Evolutionary conservation across 768 basidiomycete species (phyloP), one percentile per base, ranked within the genome.

Genomic region (Daedaleopsis nitida): DNA sequence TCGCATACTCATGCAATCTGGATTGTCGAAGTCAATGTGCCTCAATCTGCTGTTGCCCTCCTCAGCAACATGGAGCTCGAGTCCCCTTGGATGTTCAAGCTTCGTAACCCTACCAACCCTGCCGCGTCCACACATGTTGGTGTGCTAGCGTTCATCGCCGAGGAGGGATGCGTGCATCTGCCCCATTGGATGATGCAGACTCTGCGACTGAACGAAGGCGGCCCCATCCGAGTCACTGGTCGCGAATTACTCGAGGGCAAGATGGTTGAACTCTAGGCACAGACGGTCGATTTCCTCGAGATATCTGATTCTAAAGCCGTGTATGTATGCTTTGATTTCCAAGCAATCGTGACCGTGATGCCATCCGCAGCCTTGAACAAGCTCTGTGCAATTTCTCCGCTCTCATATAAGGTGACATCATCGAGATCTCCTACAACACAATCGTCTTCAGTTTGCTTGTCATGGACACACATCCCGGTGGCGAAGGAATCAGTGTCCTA

Each of bases 121-220:
- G 92, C 86, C 37, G 91, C 84, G 56, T 95, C 85, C 21, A 98
- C 97, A 1, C 94, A 99, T 72, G 92, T 92, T 1, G 97, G 97
- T 80, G 97, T 99, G 27, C 84, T 99, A 32, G 97, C 99, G 72
- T 99, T 99, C 76, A 98, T 98, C 65, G 96, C 97, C 2, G 90
- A 97, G 58, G 96, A 98, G 74, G 97, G 97, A 13, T 82, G 91
- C 14, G 96, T 96, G 3, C 91, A 98, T 78, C 80, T 99, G 16
- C 97, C 97, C 0, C 91, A 94, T 67, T 99, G 97, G 97, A 96
- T 99, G 92, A 99, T 99, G 96, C 95, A 91, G 78, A 95, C 94
- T 5, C 79, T 99, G 19, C 86, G 93, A 27, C 77, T 99, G 27
- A 88, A 88, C 57, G 97, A 99, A 75, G 97, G 97, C 13, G 97